These are phyloP conservation scores for Kwoniella shandongensis DNA, from an alignment of 768 basidiomycete species.

Conservation along the genomic window DNA sequence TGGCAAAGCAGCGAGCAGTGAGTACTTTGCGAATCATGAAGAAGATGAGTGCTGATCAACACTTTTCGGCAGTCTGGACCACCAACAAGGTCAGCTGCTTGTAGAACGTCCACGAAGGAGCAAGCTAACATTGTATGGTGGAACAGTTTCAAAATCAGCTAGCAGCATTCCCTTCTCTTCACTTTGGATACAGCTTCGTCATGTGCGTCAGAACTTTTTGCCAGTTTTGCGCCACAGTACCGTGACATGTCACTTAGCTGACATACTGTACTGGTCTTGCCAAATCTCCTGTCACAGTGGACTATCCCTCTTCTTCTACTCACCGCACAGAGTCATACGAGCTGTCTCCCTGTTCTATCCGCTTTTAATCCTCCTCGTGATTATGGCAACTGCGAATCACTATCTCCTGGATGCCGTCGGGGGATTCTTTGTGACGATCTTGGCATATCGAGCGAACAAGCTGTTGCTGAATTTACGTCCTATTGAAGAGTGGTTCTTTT, in stretches of 20 bases:
- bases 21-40: constrained; percentile 1
- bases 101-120: too few relatives aligned
- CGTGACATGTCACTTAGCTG: too few relatives aligned
- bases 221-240: neutral
- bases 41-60: too few relatives aligned
- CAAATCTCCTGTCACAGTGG: constrained; percentile 22
- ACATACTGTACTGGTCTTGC: neutral
- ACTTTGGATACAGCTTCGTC: constrained; percentile 31
- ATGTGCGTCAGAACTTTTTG: constrained; percentile 20
- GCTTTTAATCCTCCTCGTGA: constrained; percentile 39
- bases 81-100: constrained; percentile 34
- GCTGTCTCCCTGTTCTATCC: constrained; percentile 35
- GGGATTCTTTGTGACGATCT: constrained; percentile 40
- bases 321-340: constrained; percentile 33
- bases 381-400: constrained; percentile 49
- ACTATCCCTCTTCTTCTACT: constrained; percentile 39
- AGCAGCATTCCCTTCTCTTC: constrained; percentile 43
- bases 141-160: constrained; percentile 48
- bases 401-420: constrained; percentile 44
- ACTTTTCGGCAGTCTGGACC: constrained; percentile 32
- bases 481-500: constrained; percentile 47
- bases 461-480: constrained; percentile 41
- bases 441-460: constrained; percentile 37
- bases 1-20: constrained; percentile 40
- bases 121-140: too few relatives aligned